These are phyloP conservation scores for Volvariella volvacea DNA, from an alignment of 1,284 basidiomycete genomes.

Conservation along the genomic window DNA sequence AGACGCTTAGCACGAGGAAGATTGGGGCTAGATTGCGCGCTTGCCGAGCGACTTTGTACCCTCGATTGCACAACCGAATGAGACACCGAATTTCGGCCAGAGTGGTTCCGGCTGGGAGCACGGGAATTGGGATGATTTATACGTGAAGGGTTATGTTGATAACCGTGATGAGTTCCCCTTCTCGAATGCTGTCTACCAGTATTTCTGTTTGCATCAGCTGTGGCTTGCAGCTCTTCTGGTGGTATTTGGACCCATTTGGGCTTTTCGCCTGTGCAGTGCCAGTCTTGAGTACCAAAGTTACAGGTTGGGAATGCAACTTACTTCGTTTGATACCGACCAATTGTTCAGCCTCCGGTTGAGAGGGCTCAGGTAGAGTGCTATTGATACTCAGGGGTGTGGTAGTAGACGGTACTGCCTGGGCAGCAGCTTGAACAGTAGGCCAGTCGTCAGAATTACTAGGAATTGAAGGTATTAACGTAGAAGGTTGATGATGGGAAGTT, in stretches of 20 bases:
- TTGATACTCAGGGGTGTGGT: neutral
- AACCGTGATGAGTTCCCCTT: conserved; percentile 10
- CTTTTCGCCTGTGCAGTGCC: conserved; percentile 38
- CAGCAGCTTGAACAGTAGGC: conserved; percentile 36
- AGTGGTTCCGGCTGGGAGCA: conserved; percentile 19
- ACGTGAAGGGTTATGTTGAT: conserved; percentile 9
- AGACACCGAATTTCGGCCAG: conserved; percentile 16
- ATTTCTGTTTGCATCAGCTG: conserved; percentile 32
- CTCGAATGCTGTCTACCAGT: conserved; percentile 14
- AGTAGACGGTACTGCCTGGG: conserved; percentile 10
- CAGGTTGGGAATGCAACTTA: neutral
- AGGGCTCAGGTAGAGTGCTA: neutral
- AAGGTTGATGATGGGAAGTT: neutral
- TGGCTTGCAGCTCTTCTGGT: conserved; percentile 47
- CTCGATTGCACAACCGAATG: conserved; percentile 19
- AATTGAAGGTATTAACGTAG: neutral
- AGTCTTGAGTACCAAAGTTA: neutral
- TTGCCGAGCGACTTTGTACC: conserved; percentile 22
- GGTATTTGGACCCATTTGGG: conserved; percentile 56
- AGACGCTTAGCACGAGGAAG: conserved; percentile 18
- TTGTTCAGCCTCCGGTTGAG: neutral
- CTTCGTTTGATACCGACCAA: neutral
- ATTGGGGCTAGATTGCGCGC: conserved; percentile 24
- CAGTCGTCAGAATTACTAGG: conserved; percentile 22
- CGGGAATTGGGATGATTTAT: conserved; percentile 6